These are phyloP conservation scores for Beauveria sp. DNA, from an alignment of 2,329 filamentous ascomycete species.

Conservation along the genomic window DNA sequence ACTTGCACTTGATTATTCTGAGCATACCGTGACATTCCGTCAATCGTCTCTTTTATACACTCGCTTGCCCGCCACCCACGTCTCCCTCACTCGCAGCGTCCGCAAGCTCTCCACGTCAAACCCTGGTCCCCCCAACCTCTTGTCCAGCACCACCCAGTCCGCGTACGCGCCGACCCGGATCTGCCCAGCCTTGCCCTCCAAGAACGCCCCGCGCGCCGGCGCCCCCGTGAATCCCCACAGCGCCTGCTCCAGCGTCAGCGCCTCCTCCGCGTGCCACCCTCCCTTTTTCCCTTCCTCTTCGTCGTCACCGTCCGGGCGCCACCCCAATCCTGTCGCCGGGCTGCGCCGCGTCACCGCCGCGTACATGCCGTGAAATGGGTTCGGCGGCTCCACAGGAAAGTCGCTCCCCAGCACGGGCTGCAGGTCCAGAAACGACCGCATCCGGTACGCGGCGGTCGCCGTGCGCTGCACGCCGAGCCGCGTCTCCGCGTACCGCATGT, in stretches of 20 bases:
- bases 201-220: conserved; percentile 51
- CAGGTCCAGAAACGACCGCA: conserved; percentile 51
- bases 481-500: conserved; percentile 58
- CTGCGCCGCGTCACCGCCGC: conserved; percentile 56
- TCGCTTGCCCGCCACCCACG: conserved; percentile 55
- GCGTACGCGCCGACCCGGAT: conserved; percentile 55
- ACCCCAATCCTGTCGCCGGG: conserved; percentile 42
- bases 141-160: conserved; percentile 64
- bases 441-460: conserved; percentile 53
- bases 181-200: conserved; percentile 50
- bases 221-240: conserved; percentile 54
- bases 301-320: conserved; percentile 23
- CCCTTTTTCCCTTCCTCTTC: conserved; percentile 30
- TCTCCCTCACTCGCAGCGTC: conserved; percentile 51
- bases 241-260: conserved; percentile 50
- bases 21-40: background rate
- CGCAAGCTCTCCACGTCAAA: conserved; percentile 45
- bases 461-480: conserved; percentile 52
- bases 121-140: conserved; percentile 36
- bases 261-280: conserved; percentile 55
- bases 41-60: conserved; percentile 30
- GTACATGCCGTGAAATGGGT: conserved; percentile 61
- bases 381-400: conserved; percentile 63
- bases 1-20: background rate
- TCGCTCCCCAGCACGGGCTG: conserved; percentile 57